Evolutionary conservation across 202 grass and related monocot genomes (phyloP), one percentile per base, ranked within the genome.

Genomic region (Carex sylvatica): DNA sequence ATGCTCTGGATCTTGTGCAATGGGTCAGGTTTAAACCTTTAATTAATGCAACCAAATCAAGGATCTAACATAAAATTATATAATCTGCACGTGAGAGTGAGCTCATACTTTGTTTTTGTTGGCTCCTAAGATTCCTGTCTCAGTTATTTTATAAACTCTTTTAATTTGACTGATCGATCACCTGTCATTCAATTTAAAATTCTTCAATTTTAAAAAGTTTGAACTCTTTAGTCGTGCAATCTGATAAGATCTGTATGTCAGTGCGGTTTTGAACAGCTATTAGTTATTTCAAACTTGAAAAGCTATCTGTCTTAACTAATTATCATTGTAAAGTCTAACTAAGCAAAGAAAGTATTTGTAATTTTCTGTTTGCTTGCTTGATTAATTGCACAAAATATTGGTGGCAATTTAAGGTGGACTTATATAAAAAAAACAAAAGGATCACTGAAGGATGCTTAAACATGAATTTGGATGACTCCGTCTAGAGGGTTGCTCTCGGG

Each of bases 81-180:
- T 82, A 82, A 33, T 82, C 16, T 82, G 80, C 80, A 82, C 80
- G 80, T 82, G 80, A 82, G 80, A 56, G 30, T 53, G 80, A 82
- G 24, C 80, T 82, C 64, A 69, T 36, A 19, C 24, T 80, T 64
- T 80, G 78, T 80, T 73, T 77, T 66, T 81, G 79, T 81, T 54
- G 42, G 65, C 44, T 82, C 49, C 40, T 64, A 65, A 81, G 78
- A 81, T 81, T 81, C 78, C 78, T 65, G 78, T 31, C 31, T 63
- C 53, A 80, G 76, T 54, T 63, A 16, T 20, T 2, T 14, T 35
- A 28, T 28, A 2, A 2, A 28, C 15, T 15, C 26, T 49, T n/a
- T 77, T 63, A 24, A 62, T 80, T 63, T 61, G 77, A 80, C 79
- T 52, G 79, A 2, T 28, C 28, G 28, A 28, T 49, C 46, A 49